These are phyloP conservation scores for Camelina laxa DNA, from an alignment of 345 rosid genomes.

Conservation along the genomic window DNA sequence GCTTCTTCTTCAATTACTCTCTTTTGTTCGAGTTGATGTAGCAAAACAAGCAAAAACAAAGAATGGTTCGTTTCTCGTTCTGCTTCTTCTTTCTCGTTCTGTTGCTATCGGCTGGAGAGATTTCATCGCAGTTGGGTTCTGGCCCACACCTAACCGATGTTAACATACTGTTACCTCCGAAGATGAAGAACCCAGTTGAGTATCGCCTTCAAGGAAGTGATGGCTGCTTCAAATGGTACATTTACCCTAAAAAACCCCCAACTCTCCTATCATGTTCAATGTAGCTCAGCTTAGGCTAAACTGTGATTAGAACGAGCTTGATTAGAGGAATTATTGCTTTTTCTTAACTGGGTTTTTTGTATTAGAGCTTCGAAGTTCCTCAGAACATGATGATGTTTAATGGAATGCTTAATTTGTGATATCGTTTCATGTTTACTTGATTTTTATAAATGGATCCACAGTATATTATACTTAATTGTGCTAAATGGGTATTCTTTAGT, in stretches of 20 bases:
- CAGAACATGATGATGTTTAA: background rate
- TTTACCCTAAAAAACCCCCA: background rate
- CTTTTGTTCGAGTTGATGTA: conserved; percentile 29
- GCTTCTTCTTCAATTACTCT: background rate
- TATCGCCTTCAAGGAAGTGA: conserved; percentile 94
- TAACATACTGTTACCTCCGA: conserved; percentile 89
- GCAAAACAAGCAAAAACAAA: background rate
- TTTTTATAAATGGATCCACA: too few species aligned
- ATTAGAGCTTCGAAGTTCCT: background rate
- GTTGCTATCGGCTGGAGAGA: conserved; percentile 30
- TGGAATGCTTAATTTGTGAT: background rate
- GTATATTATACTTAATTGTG: too few species aligned
- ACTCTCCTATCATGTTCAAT: background rate
- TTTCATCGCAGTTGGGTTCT: conserved; percentile 51
- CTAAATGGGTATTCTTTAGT: background rate
- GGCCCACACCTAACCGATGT: conserved; percentile 96
- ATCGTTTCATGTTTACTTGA: background rate
- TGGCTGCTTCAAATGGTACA: conserved; percentile 95
- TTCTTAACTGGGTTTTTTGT: background rate
- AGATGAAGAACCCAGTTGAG: conserved; percentile 87
- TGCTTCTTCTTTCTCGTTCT: conserved; percentile 41
- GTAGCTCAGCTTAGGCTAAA: background rate
- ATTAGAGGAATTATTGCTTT: conserved; percentile 8
- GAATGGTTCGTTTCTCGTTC: conserved; percentile 44
- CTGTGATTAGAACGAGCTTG: background rate